Percentiles rank a stretch among this genome's conserved stretches.
These are phyloP conservation scores for Torrubiella hemipterigena DNA, from an alignment of 2,329 filamentous ascomycete species.

Conservation along the genomic window DNA sequence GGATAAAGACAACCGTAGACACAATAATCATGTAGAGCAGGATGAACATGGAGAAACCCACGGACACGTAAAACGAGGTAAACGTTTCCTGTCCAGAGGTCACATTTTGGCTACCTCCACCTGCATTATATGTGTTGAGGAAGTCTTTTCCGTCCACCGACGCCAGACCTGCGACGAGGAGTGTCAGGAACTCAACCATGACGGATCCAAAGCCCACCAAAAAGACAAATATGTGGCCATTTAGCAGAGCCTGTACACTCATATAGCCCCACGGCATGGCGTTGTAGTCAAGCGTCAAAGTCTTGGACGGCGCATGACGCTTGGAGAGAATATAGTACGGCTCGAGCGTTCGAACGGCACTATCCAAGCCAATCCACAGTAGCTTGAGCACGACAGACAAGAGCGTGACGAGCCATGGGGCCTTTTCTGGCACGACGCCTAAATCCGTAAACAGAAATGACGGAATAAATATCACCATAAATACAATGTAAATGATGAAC, in stretches of 20 bases:
- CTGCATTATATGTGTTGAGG: conserved; percentile 17
- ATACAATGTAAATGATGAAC: conserved; percentile 44
- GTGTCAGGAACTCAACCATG: conserved; percentile 60
- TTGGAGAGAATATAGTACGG: conserved; percentile 60
- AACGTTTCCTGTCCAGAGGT: conserved; percentile 48
- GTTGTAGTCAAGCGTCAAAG: conserved; percentile 61
- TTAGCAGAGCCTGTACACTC: conserved; percentile 47
- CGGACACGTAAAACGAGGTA: conserved; percentile 53
- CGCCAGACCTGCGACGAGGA: conserved; percentile 54
- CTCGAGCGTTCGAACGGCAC: conserved; percentile 59
- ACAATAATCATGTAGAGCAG: conserved; percentile 53
- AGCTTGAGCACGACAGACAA: conserved; percentile 57
- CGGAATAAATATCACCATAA: conserved; percentile 47
- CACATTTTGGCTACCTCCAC: conserved; percentile 14
- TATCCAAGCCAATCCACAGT: conserved; percentile 57
- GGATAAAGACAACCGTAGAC: conserved; percentile 45
- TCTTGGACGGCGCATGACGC: conserved; percentile 52
- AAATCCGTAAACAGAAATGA: conserved; percentile 48
- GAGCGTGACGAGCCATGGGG: conserved; percentile 54
- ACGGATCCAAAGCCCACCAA: conserved; percentile 60
- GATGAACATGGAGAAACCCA: conserved; percentile 49
- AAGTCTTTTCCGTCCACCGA: conserved; percentile 53
- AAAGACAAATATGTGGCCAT: conserved; percentile 53
- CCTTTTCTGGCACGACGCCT: conserved; percentile 43
- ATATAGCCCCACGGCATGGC: conserved; percentile 58